Conservation (phyloP, 768 basidiomycete species). For the Mycena floridula region DNA sequence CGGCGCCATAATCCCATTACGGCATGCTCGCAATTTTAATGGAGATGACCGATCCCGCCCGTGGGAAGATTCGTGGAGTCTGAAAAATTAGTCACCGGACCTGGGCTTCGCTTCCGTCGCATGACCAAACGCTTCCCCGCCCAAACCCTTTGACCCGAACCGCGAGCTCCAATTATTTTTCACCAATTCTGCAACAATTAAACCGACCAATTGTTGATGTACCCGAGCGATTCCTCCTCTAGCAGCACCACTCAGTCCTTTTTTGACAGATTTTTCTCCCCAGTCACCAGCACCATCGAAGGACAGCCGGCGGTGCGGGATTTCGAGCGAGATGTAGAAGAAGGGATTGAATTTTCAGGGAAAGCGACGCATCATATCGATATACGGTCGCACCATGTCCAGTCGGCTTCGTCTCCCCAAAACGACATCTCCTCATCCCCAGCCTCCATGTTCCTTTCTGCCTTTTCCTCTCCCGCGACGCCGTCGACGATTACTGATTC, state of each 20-base stretch:
- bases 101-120: too few species aligned
- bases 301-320: not conserved
- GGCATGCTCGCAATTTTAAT: too few species aligned
- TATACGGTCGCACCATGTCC: not conserved
- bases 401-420: constrained; percentile 1
- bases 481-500: constrained; percentile 61
- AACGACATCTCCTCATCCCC: constrained; percentile 40
- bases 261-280: not conserved
- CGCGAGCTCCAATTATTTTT: too few species aligned
- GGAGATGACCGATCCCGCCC: too few species aligned
- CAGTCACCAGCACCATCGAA: not conserved
- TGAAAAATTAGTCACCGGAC: too few species aligned
- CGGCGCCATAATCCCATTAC: too few species aligned
- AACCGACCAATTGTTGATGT: not conserved
- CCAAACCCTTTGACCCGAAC: too few species aligned
- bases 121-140: too few species aligned
- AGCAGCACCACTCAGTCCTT: not conserved
- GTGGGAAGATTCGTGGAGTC: too few species aligned
- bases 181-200: not conserved
- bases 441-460: constrained; percentile 68
- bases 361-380: not conserved
- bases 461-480: constrained; percentile 39
- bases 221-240: not conserved
- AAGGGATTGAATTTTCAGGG: not conserved
- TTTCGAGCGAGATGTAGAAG: not conserved